Base-by-base conservation (phyloP, 192 early-diverging fungal genomes). In the Coemansia sp. region DNA sequence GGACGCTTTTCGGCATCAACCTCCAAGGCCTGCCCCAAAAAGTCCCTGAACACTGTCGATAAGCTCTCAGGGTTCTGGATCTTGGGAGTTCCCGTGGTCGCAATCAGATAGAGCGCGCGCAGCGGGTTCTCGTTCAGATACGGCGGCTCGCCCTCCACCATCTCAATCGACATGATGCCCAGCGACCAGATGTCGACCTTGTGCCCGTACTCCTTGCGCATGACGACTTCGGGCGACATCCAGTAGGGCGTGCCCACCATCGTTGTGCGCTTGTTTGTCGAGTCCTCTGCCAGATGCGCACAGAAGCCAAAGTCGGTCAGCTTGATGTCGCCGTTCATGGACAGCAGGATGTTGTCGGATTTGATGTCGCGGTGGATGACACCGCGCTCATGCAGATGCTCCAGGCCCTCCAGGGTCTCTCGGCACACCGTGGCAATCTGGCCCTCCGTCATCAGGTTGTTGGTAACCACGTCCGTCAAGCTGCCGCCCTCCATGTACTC, bases 401-500 rank as follows among this genome's bases (percentile, higher is more conserved):
- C 80, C 40, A 94, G 82, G 31, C 91, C 91, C 39, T 82, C 84
- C 60, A 84, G 80, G 32, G 73, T 70, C 51, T 98, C 94, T 51
- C 85, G 80, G 53, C 93, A 93, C 30, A 98, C 89, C 39, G 88
- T 84, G n/a, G 96, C 93, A 51, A 98, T 96, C 68, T 98, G 95
- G 18, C 79, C 84, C 77, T 98, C 93, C 11, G 83, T 86, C 84
- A 98, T 78, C 50, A 81, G 81, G 67, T 86, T 93, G 80, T 96
- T 94, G 65, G 89, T 89, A 69, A 98, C 95, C 14, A 96, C 88
- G 64, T 98, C 94, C 17, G 93, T 98, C 71, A 98, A 79, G 10
- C 93, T 83, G 47, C 96, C 96, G 44, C 93, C 96, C 73, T 98
- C 96, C 94, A 98, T 98, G 69, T 88, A 92, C 80, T 98, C 96